Conservation (phyloP, 495 filamentous ascomycete genomes). For the Beverwykella pulmonaria region DNA sequence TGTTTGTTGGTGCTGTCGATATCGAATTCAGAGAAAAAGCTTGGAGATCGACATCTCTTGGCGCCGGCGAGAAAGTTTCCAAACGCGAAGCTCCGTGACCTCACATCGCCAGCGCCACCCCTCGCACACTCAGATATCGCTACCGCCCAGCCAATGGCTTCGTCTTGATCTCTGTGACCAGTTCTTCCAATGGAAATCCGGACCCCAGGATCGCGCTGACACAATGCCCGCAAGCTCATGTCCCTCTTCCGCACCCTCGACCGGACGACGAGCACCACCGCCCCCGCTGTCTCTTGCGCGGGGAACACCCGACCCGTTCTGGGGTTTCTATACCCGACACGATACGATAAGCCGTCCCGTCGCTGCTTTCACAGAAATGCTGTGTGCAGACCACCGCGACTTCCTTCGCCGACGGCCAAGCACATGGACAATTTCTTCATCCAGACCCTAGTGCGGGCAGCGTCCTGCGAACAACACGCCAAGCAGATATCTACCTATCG, state of each 20-base stretch:
- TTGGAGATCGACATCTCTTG: neutral
- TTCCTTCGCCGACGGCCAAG: slow-evolving; percentile 29
- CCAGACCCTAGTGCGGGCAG: slow-evolving; percentile 64
- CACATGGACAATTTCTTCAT: slow-evolving; percentile 63
- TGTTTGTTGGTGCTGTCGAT: neutral
- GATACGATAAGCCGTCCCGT: neutral
- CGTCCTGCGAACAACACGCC: slow-evolving; percentile 62
- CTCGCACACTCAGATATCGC: neutral
- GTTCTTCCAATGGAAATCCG: neutral
- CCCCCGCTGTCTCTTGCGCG: slow-evolving; percentile 49
- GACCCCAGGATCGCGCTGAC: slow-evolving; percentile 44
- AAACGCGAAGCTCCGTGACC: neutral
- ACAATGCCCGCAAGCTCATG: slow-evolving; percentile 69
- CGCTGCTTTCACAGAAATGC: slow-evolving; percentile 6
- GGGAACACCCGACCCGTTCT: slow-evolving; percentile 50
- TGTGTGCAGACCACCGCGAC: neutral
- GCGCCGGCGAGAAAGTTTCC: slow-evolving; percentile 14
- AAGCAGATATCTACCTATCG: slow-evolving; percentile 19
- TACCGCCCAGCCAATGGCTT: slow-evolving; percentile 15
- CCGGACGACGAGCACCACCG: slow-evolving; percentile 54
- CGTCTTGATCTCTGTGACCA: neutral
- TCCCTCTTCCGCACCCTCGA: slow-evolving; percentile 60
- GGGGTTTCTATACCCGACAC: slow-evolving; percentile 46
- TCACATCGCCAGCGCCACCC: slow-evolving; percentile 3
- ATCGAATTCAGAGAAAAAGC: neutral